phyloP scores from a whole-genome alignment of 495 filamentous ascomycete genomes.

The Bathelium albidoporum region DNA sequence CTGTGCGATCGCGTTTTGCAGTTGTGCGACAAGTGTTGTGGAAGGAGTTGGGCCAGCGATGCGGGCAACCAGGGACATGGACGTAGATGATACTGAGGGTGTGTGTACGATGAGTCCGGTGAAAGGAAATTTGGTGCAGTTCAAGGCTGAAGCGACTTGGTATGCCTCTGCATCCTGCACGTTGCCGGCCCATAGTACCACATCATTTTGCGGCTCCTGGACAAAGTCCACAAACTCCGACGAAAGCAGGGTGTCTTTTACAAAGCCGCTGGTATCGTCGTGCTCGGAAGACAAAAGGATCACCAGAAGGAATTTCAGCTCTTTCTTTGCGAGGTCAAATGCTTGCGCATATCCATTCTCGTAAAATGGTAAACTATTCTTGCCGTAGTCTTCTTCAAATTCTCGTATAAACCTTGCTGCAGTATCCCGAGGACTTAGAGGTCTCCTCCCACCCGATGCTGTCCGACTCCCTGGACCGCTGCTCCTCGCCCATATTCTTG shows the following conservation, averaged over 20 bases:
- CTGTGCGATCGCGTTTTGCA: slow-evolving; percentile 58
- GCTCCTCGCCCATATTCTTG: slow-evolving; percentile 24
- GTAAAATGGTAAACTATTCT: slow-evolving; percentile 56
- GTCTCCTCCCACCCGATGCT: slow-evolving; percentile 56
- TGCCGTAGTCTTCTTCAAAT: slow-evolving; percentile 87
- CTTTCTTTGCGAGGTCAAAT: slow-evolving; percentile 74
- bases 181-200: slow-evolving; percentile 84
- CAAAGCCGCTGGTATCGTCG: slow-evolving; percentile 79
- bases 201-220: slow-evolving; percentile 57
- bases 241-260: slow-evolving; percentile 67
- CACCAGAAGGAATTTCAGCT: slow-evolving; percentile 82
- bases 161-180: slow-evolving; percentile 89
- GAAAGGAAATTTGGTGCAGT: slow-evolving; percentile 84
- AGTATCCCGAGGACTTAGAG: slow-evolving; percentile 73
- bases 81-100: slow-evolving; percentile 62
- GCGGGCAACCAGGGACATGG: slow-evolving; percentile 78
- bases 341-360: slow-evolving; percentile 86
- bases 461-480: slow-evolving; percentile 35
- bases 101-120: slow-evolving; percentile 75
- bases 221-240: slow-evolving; percentile 63
- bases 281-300: slow-evolving; percentile 84
- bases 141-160: slow-evolving; percentile 72
- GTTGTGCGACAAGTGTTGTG: slow-evolving; percentile 55
- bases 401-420: slow-evolving; percentile 80
- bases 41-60: slow-evolving; percentile 59